Conservation (phyloP, 345 rosid genomes). For the Populus simonii region DNA sequence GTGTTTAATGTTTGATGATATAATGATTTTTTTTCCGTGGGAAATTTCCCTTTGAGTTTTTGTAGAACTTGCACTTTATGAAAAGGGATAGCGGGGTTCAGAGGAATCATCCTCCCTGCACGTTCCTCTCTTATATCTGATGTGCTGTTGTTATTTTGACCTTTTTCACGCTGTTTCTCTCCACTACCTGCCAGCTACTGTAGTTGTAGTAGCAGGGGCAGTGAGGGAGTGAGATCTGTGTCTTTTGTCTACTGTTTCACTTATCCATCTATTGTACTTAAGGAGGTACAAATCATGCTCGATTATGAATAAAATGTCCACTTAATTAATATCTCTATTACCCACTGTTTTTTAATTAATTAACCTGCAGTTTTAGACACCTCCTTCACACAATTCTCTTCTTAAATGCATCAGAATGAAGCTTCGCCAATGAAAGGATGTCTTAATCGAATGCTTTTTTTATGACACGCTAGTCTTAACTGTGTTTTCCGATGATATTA, state of each 20-base stretch:
- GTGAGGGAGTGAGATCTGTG: conserved; percentile 29
- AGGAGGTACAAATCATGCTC: neutral
- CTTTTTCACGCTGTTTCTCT: neutral
- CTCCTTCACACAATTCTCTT: neutral
- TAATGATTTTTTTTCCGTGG: neutral
- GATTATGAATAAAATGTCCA: neutral
- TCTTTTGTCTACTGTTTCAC: neutral
- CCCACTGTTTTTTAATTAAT: neutral
- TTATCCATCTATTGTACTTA: neutral
- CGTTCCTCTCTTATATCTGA: neutral
- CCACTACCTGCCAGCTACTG: conserved; percentile 5
- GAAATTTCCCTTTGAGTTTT: neutral
- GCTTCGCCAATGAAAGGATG: neutral
- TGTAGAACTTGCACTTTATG: neutral
- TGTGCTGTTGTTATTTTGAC: neutral
- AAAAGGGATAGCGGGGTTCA: neutral
- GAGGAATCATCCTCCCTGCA: neutral
- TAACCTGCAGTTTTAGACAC: neutral
- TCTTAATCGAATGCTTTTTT: neutral
- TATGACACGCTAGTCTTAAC: neutral
- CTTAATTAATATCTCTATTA: neutral
- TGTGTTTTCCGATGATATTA: neutral
- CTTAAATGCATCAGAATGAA: neutral
- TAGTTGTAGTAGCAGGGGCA: neutral
- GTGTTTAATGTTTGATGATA: neutral